These are phyloP conservation scores for Pythium oligandrum DNA, from an alignment of 352 stramenopile species.

Conservation along the genomic window DNA sequence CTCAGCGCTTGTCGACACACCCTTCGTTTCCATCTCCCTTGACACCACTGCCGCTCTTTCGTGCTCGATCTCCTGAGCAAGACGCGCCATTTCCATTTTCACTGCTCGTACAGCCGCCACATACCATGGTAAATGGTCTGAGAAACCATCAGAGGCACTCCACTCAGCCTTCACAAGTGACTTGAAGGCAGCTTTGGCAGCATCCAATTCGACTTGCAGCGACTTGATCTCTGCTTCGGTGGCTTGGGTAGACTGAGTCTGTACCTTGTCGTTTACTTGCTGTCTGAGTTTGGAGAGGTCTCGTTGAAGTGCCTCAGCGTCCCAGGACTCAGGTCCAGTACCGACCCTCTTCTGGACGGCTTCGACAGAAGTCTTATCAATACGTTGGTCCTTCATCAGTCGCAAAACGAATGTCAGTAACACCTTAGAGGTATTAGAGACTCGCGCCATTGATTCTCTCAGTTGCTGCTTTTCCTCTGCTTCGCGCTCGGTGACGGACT, in stretches of 20 bases:
- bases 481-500: constrained; percentile 22
- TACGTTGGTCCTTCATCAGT: not conserved
- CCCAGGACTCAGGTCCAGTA: too few species aligned
- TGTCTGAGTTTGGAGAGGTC: too few species aligned
- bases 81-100: constrained; percentile 19
- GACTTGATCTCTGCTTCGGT: constrained; percentile 24
- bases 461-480: constrained; percentile 16
- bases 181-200: constrained; percentile 38
- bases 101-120: constrained; percentile 25
- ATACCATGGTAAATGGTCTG: constrained; percentile 60
- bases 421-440: constrained; percentile 7
- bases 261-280: not conserved
- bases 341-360: too few species aligned
- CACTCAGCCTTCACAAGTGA: constrained; percentile 16
- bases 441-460: constrained; percentile 10
- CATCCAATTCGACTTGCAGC: constrained; percentile 38
- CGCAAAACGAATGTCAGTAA: constrained; percentile 5
- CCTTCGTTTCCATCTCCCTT: constrained; percentile 10
- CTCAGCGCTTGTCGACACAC: too few species aligned
- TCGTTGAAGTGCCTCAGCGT: too few species aligned
- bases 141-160: constrained; percentile 19
- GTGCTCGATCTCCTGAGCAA: constrained; percentile 21
- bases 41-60: constrained; percentile 21
- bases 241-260: constrained; percentile 1
- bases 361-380: not conserved